Base-by-base conservation (phyloP, 1,284 basidiomycete genomes). In the Boletus hoseneyae region DNA sequence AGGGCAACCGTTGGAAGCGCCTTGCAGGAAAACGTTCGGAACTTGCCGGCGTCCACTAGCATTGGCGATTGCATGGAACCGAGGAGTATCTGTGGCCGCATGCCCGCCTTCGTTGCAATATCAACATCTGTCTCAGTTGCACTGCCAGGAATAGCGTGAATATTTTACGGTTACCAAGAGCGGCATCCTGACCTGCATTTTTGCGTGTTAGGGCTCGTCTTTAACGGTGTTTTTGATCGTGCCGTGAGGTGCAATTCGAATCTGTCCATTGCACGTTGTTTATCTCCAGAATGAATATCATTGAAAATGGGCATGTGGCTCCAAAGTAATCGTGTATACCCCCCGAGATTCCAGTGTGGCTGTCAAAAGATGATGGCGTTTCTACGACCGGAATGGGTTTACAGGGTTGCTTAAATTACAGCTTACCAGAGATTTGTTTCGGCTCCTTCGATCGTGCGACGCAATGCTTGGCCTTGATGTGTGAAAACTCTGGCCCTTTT, bases 21-120 rank as follows among this genome's bases (percentile, higher is more conserved):
- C 35, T 46, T 49, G 35, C 19, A 46, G 39, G 48, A 46, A 45
- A 48, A 41, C 39, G n/a, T 27, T 57, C 61, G 61, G 64, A 59
- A 46, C 57, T 63, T 63, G 52, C 61, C 61, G 59, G 42, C 43
- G 48, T 42, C 45, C 45, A 47, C 42, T 39, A 21, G 45, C 32
- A 48, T 25, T 5, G 23, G 23, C 4, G 23, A 54, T 48, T 33
- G 42, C 59, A 54, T 55, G 23, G 45, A 55, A 56, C 48, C 56
- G 45, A 58, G 60, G 58, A 57, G 37, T 41, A 42, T 39, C 29
- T 57, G 36, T 40, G 42, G 42, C 40, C 49, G 51, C 59, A 43
- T 44, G 44, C 42, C 45, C 48, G 39, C 39, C 62, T 66, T 63
- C 62, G 51, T 48, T 59, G 50, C 18, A 65, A 51, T 43, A 13